phyloP scores from a whole-genome alignment of 2,329 filamentous ascomycete genomes.

The Gremmenia infestans region DNA sequence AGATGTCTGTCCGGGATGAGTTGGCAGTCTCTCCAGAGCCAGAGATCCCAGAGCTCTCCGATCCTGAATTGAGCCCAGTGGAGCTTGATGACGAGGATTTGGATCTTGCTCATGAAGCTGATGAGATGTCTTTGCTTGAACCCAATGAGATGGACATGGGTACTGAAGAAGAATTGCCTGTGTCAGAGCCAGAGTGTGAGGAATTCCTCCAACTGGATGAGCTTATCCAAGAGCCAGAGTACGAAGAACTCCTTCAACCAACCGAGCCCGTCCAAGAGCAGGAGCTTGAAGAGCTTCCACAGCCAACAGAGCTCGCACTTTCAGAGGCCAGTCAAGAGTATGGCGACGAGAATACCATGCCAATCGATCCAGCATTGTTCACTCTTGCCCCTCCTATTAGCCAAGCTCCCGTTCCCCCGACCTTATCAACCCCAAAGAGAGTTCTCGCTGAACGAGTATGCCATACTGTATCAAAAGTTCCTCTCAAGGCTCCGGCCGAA shows the following conservation, averaged over 20 bases:
- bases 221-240: not conserved
- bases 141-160: constrained; percentile 25
- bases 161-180: not conserved
- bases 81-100: constrained; percentile 51
- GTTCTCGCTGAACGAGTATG: constrained; percentile 40
- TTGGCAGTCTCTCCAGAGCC: constrained; percentile 30
- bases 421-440: constrained; percentile 25
- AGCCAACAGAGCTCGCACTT: constrained; percentile 41
- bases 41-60: constrained; percentile 31
- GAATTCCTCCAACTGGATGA: not conserved
- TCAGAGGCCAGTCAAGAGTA: constrained; percentile 63
- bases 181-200: not conserved
- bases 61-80: constrained; percentile 41
- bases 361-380: constrained; percentile 46
- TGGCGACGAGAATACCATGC: constrained; percentile 60
- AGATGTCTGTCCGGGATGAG: constrained; percentile 46
- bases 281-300: not conserved
- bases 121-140: constrained; percentile 55
- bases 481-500: constrained; percentile 60
- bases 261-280: not conserved
- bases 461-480: constrained; percentile 73
- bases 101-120: constrained; percentile 51
- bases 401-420: constrained; percentile 4
- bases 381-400: constrained; percentile 4
- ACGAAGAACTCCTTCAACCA: not conserved